These are phyloP conservation scores for Ensete ventricosum DNA, from an alignment of 176 grass and related monocot species.

Conservation along the genomic window DNA sequence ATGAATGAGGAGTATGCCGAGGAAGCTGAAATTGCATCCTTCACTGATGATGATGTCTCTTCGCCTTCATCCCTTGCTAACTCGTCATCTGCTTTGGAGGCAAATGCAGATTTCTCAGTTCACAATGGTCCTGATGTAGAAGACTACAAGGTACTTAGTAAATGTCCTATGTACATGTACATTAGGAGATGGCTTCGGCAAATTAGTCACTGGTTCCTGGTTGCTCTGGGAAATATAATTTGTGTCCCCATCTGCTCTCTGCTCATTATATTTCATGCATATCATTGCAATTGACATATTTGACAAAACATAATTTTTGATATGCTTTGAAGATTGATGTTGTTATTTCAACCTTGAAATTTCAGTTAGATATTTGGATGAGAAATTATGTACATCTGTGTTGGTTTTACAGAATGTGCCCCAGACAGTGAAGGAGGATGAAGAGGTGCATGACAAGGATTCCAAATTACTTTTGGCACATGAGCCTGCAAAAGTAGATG, in stretches of 20 bases:
- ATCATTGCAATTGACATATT: background rate
- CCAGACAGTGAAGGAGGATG: background rate
- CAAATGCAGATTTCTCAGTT: conserved; percentile 19
- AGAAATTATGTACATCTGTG: background rate
- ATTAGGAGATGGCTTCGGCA: background rate
- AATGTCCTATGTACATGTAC: background rate
- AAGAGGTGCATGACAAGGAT: background rate
- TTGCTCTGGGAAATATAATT: too few relatives aligned
- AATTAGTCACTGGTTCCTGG: background rate
- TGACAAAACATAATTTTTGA: background rate
- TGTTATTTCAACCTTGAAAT: background rate
- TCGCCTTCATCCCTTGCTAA: conserved; percentile 23
- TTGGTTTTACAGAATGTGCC: conserved; percentile 3
- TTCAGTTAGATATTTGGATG: background rate
- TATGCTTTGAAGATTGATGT: background rate
- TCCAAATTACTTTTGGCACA: background rate
- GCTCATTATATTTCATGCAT: too few relatives aligned
- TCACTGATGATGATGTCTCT: conserved; percentile 71
- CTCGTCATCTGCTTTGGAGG: conserved; percentile 27
- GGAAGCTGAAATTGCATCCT: conserved; percentile 71
- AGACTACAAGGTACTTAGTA: conserved; percentile 41
- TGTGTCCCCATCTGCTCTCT: too few relatives aligned
- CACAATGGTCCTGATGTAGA: conserved; percentile 24
- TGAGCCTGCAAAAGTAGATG: background rate
- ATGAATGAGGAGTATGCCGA: conserved; percentile 62